These are phyloP conservation scores for Exophiala bonariae DNA, from an alignment of 2,329 filamentous ascomycete genomes.

Conservation along the genomic window DNA sequence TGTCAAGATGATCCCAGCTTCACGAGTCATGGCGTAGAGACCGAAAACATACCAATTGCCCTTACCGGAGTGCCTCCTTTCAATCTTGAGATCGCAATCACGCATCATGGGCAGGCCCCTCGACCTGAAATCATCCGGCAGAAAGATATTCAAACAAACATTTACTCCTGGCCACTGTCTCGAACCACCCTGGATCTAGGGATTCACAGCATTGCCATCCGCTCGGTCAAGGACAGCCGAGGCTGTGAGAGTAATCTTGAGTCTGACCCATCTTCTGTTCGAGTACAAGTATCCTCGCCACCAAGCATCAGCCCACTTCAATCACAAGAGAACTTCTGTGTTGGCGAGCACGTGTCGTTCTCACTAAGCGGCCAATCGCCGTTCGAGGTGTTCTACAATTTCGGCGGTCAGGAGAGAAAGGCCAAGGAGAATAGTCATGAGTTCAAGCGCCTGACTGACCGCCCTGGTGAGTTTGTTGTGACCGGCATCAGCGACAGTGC, in stretches of 20 bases:
- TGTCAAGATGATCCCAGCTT: conserved; percentile 63
- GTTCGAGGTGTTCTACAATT: conserved; percentile 90
- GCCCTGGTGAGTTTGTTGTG: conserved; percentile 83
- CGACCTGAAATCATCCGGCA: conserved; percentile 80
- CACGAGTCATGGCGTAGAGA: conserved; percentile 60
- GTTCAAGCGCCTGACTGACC: conserved; percentile 91
- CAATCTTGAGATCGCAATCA: conserved; percentile 86
- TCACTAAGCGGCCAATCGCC: conserved; percentile 86
- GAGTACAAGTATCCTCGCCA: conserved; percentile 89
- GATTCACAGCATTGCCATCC: conserved; percentile 84
- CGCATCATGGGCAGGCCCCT: conserved; percentile 73
- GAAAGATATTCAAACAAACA: conserved; percentile 72
- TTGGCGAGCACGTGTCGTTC: conserved; percentile 91
- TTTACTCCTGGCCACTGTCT: conserved; percentile 80
- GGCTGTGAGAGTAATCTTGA: conserved; percentile 82
- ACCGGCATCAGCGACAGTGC: conserved; percentile 84
- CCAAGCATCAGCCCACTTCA: conserved; percentile 88
- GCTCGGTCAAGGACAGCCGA: conserved; percentile 81
- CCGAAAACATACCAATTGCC: conserved; percentile 84
- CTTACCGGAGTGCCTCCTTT: conserved; percentile 85
- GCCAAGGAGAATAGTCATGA: conserved; percentile 65
- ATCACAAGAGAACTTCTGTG: conserved; percentile 83
- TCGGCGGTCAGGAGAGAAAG: conserved; percentile 75
- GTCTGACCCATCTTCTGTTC: conserved; percentile 70
- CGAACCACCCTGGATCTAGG: conserved; percentile 81